Base-by-base conservation (phyloP, 2,329 filamentous ascomycete genomes). In the Colletotrichum phormii region DNA sequence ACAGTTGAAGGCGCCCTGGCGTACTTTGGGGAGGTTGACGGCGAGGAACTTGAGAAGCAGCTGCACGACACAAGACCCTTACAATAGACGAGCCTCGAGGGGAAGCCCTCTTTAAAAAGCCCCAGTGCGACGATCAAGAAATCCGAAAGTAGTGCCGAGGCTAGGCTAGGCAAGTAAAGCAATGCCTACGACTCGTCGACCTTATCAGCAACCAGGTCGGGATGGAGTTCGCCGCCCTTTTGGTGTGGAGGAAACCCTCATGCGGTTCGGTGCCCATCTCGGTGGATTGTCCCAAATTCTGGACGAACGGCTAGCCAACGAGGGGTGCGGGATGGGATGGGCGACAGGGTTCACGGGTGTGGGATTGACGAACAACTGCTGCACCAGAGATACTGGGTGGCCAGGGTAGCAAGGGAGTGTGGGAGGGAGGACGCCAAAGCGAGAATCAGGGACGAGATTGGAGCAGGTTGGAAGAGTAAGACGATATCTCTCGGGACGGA, bases 121-220 rank as follows among this genome's bases (percentile, higher is more conserved):
- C 53, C 49, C 53, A 57, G 64, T 71, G 51, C 61, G 62, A 70
- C 59, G 69, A 71, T 73, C 49, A 42, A 73, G 68, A 26, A 72
- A 67, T 53, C 71, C 74, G 74, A 75, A 61, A 71, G 66, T 75
- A 61, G 66, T 68, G 70, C 74, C 74, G 74, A 74, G 66, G 64
- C 68, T 62, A 64, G 60, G 55, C 54, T 57, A 42, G 60, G 55
- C 51, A 64, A 53, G 46, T 60, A 64, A 15, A 18, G 31, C 57
- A 58, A 62, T n/a, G 67, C 54, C n/a, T 63, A 53, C 60, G 46
- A 63, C 61, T 59, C 58, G 63, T 74, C 63, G 49, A 67, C 70
- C 74, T 75, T 75, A 75, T 75, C 73, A 75, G 73, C 67, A 71
- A 64, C 67, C 66, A 33, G 58, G 58, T 5, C 49, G 29, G 65